Evolutionary conservation across 1,139 yeast species (phyloP), one percentile per base, ranked within the genome.

Genomic region (Nematodospora anomalae): DNA sequence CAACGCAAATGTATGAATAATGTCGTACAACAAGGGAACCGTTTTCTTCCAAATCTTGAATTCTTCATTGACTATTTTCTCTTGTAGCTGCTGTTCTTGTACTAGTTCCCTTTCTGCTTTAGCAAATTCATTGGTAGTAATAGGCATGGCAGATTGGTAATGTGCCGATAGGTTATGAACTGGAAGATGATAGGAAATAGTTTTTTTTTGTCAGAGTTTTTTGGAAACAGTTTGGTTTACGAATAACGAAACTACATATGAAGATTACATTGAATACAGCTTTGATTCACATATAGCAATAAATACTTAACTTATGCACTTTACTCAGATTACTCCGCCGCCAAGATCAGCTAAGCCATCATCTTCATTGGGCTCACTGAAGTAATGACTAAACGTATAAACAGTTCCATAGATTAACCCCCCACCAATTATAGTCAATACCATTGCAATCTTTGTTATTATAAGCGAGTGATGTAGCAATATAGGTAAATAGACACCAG

Each of bases 21-120:
- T 68, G 58, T 87, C 87, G 62, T 92, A 92, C 35, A 92, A 67
- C 47, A 88, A 73, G 11, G 96, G 96, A n/a, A 92, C 85, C 9
- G 95, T 82, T 56, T 92, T 92, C 60, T 90, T 90, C 98, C 98
- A 92, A 40, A 86, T 85, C 54, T 89, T 86, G 69, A 81, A 89
- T 60, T 87, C 96, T 57, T 77, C 83, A 46, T 77, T 77, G 43
- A 68, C 62, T 15, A 76, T 52, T 49, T 75, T 76, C 47, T 76
- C 82, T 38, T 64, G 64, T 40, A 62, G 57, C 50, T 74, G 80
- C 50, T 71, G 75, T 41, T 67, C 75, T 27, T 57, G 56, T 23
- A 61, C 58, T 16, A 70, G 55, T 39, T 64, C 72, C 32, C 48
- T 58, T 40, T 64, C 67, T 7, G 60, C 59, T 26, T 42, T 35